Percentiles rank a stretch among this genome's conserved stretches.
Evolutionary conservation across 495 filamentous ascomycete species (phyloP).

Genomic region (Trichocladium uniseriatum): DNA sequence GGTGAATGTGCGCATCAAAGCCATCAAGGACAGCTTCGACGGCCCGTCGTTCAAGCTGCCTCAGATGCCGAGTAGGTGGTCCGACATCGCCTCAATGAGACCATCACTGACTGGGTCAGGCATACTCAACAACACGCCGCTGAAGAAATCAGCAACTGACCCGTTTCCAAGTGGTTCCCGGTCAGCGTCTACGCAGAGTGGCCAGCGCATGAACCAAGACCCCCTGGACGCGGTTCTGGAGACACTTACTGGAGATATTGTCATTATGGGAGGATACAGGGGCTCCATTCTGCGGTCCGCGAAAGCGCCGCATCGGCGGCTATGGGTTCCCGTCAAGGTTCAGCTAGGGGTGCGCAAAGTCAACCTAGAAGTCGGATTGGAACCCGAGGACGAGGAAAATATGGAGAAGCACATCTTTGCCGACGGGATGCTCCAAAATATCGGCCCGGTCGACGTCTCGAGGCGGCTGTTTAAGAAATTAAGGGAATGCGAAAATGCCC

Average conservation of each 20-base stretch:
- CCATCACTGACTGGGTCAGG: slow-evolving; percentile 16
- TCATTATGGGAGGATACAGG: slow-evolving; percentile 84
- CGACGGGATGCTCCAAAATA: slow-evolving; percentile 77
- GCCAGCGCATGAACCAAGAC: slow-evolving; percentile 21
- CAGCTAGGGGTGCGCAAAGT: slow-evolving; percentile 88
- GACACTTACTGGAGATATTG: slow-evolving; percentile 70
- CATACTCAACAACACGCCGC: slow-evolving; percentile 29
- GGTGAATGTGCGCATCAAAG: slow-evolving; percentile 81
- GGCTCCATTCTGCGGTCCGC: slow-evolving; percentile 85
- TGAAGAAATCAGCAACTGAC: slow-evolving; percentile 23
- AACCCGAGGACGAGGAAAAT: slow-evolving; percentile 73
- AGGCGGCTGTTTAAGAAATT: slow-evolving; percentile 71
- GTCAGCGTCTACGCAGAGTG: slow-evolving; percentile 3
- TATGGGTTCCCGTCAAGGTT: slow-evolving; percentile 93
- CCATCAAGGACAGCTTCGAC: slow-evolving; percentile 82
- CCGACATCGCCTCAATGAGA: slow-evolving; percentile 14
- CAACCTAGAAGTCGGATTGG: slow-evolving; percentile 78
- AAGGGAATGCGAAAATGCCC: slow-evolving; percentile 60
- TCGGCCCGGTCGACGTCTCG: slow-evolving; percentile 88
- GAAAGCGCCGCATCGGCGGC: slow-evolving; percentile 64
- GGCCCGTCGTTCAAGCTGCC: slow-evolving; percentile 60
- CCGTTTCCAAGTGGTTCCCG: slow-evolving; percentile 3
- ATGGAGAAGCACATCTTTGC: slow-evolving; percentile 75
- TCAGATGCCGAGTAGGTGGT: slow-evolving; percentile 48
- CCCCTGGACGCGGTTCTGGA: slow-evolving; percentile 56